These are phyloP conservation scores for Cicer arietinum DNA, from an alignment of 306 rosid genomes.

Conservation along the genomic window DNA sequence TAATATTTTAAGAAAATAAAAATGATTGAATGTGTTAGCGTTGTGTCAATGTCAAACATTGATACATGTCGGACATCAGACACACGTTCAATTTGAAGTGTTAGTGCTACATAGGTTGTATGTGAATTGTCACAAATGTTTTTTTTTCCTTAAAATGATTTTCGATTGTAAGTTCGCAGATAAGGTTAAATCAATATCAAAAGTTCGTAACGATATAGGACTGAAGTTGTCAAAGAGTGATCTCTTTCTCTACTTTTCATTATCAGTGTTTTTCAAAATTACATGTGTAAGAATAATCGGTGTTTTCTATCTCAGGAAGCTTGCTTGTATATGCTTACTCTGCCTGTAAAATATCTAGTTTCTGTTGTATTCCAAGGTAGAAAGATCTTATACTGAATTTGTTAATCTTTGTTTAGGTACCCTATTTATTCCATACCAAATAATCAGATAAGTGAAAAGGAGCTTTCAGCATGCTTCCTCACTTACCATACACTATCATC, in stretches of 20 bases:
- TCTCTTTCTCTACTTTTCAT: conserved; percentile 9
- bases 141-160: too few species aligned
- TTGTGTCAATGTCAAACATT: too few species aligned
- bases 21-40: too few species aligned
- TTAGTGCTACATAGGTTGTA: too few species aligned
- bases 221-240: neutral
- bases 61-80: too few species aligned
- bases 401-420: conserved; percentile 59
- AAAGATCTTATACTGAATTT: conserved; percentile 2
- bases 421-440: conserved; percentile 78
- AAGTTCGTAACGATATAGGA: neutral
- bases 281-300: neutral
- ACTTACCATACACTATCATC: conserved; percentile 81
- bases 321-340: conserved; percentile 21
- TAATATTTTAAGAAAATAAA: too few species aligned
- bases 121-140: neutral
- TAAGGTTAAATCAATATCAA: too few species aligned
- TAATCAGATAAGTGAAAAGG: conserved; percentile 50
- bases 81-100: too few species aligned
- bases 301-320: neutral
- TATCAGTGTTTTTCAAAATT: neutral
- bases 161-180: too few species aligned
- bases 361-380: conserved; percentile 1
- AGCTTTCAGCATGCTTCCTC: conserved; percentile 68
- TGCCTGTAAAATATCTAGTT: neutral